Conservation (phyloP, 73 alveolate genomes). For the Tetrahymena borealis region DNA sequence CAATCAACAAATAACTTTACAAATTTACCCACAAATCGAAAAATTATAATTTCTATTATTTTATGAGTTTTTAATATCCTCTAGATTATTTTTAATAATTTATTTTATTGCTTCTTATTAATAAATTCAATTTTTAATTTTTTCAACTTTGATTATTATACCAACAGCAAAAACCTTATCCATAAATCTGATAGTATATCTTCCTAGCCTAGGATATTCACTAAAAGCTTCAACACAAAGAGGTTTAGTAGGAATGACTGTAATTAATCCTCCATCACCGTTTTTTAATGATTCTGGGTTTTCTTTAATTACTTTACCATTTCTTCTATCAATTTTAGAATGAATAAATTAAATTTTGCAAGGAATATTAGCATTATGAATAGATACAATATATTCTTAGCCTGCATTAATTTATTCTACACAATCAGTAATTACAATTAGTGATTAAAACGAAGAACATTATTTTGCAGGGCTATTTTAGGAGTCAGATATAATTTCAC, state of each 20-base stretch:
- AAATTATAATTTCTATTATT: too few species aligned
- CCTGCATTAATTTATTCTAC: too few species aligned
- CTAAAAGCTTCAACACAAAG: neutral
- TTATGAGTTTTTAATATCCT: too few species aligned
- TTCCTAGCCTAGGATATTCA: neutral
- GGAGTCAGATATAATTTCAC: slow-evolving; percentile 52
- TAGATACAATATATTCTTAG: neutral
- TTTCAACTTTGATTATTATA: neutral
- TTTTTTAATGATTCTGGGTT: neutral
- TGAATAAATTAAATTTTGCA: neutral
- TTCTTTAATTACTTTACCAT: neutral
- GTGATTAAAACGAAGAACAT: neutral
- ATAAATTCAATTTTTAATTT: too few species aligned
- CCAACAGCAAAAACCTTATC: neutral
- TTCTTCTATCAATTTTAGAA: neutral
- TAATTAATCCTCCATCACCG: neutral
- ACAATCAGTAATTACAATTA: too few species aligned
- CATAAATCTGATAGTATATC: neutral
- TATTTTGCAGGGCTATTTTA: slow-evolving; percentile 51
- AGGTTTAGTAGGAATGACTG: neutral
- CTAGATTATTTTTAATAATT: too few species aligned
- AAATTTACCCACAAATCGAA: too few species aligned
- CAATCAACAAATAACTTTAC: too few species aligned
- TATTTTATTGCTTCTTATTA: too few species aligned
- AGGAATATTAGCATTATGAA: neutral